phyloP scores from a whole-genome alignment of 176 grass and related monocot species.

The Hsuehochloa calcarea region DNA sequence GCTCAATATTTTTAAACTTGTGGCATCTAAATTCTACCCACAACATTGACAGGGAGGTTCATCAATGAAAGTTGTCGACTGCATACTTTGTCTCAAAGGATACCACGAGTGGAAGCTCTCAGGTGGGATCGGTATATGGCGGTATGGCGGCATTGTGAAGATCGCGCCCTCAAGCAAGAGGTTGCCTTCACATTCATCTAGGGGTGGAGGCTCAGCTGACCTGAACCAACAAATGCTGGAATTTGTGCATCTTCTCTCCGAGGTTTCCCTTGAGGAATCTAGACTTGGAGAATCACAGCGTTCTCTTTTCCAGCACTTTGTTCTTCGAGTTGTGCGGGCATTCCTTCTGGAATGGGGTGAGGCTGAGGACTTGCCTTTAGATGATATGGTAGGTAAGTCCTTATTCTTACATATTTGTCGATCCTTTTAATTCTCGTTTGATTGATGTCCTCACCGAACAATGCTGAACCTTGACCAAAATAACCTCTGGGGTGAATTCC shows the following conservation, averaged over 20 bases:
- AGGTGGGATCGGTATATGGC: constrained; percentile 79
- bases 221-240: constrained; percentile 69
- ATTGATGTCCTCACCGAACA: background rate
- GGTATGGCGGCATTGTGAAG: constrained; percentile 78
- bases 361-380: constrained; percentile 53
- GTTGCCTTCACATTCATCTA: constrained; percentile 39
- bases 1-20: background rate
- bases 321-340: constrained; percentile 54
- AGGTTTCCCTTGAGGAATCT: constrained; percentile 72
- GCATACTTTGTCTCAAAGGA: constrained; percentile 81
- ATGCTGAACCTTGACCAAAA: constrained; percentile 5
- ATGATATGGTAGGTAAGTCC: constrained; percentile 87
- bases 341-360: constrained; percentile 65
- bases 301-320: constrained; percentile 63
- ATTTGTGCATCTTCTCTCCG: constrained; percentile 65
- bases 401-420: constrained; percentile 14
- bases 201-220: constrained; percentile 35
- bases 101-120: constrained; percentile 86
- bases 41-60: constrained; percentile 59
- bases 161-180: constrained; percentile 60
- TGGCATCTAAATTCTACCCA: constrained; percentile 7
- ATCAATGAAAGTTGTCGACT: constrained; percentile 87
- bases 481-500: background rate
- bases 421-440: background rate
- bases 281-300: constrained; percentile 47